Evolutionary conservation across 2,329 filamentous ascomycete genomes (phyloP).

Genomic region (Monosporascus sp.): DNA sequence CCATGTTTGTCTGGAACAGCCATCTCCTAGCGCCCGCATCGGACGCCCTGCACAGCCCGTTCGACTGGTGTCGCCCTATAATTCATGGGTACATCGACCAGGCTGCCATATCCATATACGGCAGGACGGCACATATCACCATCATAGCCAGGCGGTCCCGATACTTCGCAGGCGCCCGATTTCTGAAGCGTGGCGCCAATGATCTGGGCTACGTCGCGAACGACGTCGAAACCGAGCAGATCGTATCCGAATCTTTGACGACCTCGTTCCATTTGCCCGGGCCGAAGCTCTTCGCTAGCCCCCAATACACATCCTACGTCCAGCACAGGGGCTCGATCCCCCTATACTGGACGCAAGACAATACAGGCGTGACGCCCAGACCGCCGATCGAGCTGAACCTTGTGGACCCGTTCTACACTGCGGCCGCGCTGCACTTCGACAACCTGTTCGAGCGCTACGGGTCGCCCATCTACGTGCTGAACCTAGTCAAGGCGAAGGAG

Average conservation of each 20-base stretch:
- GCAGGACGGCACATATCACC: conserved; percentile 83
- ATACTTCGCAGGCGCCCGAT: conserved; percentile 89
- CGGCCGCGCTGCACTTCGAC: conserved; percentile 91
- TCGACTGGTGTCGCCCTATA: conserved; percentile 93
- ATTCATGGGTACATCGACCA: conserved; percentile 97
- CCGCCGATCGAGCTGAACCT: conserved; percentile 93
- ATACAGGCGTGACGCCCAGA: conserved; percentile 89
- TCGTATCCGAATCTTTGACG: conserved; percentile 88
- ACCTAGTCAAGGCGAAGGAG: conserved; percentile 85
- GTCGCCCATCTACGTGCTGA: conserved; percentile 83
- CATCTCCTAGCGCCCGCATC: conserved; percentile 76
- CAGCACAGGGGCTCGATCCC: conserved; percentile 97
- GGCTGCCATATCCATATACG: conserved; percentile 78
- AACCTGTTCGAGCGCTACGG: conserved; percentile 92
- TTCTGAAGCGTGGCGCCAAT: conserved; percentile 90
- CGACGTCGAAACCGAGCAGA: conserved; percentile 97
- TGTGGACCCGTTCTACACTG: conserved; percentile 92
- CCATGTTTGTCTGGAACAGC: conserved; percentile 98
- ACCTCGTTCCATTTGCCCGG: conserved; percentile 95
- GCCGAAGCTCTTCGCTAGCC: conserved; percentile 77
- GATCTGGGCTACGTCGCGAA: conserved; percentile 95
- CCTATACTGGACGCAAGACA: conserved; percentile 95
- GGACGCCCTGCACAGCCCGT: conserved; percentile 67
- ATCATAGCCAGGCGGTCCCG: conserved; percentile 89
- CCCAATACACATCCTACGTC: conserved; percentile 91